A percentile compares a stretch with the other conserved stretches of the same genome.
Conservation (phyloP, 148 eudicot genomes). For the Camellia granthamiana region DNA sequence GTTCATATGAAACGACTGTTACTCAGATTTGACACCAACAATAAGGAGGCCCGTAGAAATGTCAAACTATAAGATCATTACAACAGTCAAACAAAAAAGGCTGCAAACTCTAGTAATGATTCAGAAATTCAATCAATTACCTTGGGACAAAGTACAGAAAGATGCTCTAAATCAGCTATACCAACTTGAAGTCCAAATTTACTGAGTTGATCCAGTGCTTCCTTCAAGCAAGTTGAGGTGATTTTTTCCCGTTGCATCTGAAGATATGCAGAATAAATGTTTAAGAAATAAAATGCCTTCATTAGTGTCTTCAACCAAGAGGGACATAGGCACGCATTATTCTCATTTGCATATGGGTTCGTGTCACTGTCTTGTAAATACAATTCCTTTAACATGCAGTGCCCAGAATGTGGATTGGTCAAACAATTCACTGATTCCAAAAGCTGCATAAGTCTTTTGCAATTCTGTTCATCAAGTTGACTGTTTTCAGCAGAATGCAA, state of each 20-base stretch:
- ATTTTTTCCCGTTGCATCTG: conserved; percentile 39
- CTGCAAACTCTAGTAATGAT: background rate
- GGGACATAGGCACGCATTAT: conserved; percentile 61
- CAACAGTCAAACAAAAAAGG: background rate
- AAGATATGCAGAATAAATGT: conserved; percentile 50
- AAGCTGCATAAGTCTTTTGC: conserved; percentile 36
- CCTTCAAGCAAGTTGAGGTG: conserved; percentile 44
- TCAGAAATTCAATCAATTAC: conserved; percentile 25
- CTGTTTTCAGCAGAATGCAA: conserved; percentile 32
- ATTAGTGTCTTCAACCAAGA: conserved; percentile 59
- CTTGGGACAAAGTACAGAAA: conserved; percentile 75
- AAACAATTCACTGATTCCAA: conserved; percentile 61
- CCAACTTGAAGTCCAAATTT: conserved; percentile 47
- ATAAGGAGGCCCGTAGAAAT: background rate
- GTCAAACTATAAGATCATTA: background rate
- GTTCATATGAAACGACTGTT: background rate
- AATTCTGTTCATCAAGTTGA: conserved; percentile 37
- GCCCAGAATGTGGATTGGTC: conserved; percentile 41
- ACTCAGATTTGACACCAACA: background rate
- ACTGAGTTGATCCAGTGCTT: conserved; percentile 49
- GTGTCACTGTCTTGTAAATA: conserved; percentile 13
- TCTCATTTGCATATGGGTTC: conserved; percentile 15
- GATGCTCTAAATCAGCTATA: conserved; percentile 56
- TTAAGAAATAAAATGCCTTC: conserved; percentile 65
- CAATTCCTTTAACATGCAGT: conserved; percentile 48